A percentile compares a stretch with the other conserved stretches of the same genome.
These are phyloP conservation scores for Zea luxurians DNA, from an alignment of 176 grass and related monocot genomes.

Conservation along the genomic window DNA sequence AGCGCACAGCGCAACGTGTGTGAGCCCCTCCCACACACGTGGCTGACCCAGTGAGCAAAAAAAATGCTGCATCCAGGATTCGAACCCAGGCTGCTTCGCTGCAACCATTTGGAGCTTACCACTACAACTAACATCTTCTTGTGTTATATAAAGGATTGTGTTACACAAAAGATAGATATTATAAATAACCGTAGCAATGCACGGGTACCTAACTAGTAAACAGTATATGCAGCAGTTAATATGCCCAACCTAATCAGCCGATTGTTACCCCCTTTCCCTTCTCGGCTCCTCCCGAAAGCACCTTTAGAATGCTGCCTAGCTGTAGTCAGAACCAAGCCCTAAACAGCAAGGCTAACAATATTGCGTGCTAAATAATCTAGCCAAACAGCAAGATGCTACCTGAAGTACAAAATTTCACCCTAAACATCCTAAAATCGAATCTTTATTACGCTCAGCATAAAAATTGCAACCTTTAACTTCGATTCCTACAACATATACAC, in stretches of 20 bases:
- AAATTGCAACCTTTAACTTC: constrained; percentile 19
- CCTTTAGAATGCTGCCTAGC: not conserved
- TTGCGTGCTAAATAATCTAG: constrained; percentile 6
- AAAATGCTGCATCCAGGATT: no score
- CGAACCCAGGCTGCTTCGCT: no score
- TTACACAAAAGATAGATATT: no score
- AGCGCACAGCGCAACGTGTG: no score
- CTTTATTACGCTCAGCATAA: constrained; percentile 17
- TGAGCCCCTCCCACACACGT: no score
- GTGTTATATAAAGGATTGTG: no score
- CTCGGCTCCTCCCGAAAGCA: not conserved
- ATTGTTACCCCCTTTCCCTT: not conserved
- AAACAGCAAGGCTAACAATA: constrained; percentile 1
- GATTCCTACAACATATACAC: constrained; percentile 18
- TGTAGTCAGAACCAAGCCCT: not conserved
- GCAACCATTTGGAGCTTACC: no score
- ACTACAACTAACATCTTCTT: no score
- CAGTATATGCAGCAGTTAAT: not conserved
- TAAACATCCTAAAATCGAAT: constrained; percentile 24
- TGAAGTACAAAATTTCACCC: not conserved
- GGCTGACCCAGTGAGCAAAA: no score
- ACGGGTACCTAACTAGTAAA: not conserved
- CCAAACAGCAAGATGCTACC: not conserved
- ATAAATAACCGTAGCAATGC: no score
- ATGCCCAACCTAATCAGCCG: not conserved